These are phyloP conservation scores for Thalassiosira livingstoniorum DNA, from an alignment of 352 stramenopile genomes.

Conservation along the genomic window DNA sequence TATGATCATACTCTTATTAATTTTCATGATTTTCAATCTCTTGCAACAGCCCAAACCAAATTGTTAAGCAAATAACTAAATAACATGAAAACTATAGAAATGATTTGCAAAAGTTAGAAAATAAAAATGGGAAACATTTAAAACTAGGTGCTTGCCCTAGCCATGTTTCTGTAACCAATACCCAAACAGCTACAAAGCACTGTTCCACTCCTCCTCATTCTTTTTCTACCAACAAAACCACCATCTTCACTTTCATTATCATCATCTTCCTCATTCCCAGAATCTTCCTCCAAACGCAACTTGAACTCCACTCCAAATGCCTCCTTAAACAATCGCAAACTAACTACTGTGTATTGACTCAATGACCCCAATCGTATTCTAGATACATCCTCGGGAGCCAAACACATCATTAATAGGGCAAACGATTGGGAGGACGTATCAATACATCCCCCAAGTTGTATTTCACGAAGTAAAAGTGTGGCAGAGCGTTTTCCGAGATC, in stretches of 20 bases:
- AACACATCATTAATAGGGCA: constrained; percentile 96
- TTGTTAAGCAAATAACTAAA: no score
- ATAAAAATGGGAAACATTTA: constrained; percentile 1
- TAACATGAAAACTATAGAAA: neutral
- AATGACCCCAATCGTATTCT: constrained; percentile 80
- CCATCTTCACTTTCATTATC: constrained; percentile 11
- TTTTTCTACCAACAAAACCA: constrained; percentile 13
- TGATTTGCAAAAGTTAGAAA: neutral
- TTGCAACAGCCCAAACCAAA: no score
- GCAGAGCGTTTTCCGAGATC: constrained; percentile 94
- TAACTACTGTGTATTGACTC: constrained; percentile 79
- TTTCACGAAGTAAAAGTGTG: constrained; percentile 96
- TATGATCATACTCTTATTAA: no score
- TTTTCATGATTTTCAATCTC: no score
- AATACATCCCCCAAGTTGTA: constrained; percentile 88
- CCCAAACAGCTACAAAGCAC: constrained; percentile 84
- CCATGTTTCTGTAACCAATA: constrained; percentile 85
- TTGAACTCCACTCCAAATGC: constrained; percentile 86
- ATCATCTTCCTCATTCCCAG: constrained; percentile 7
- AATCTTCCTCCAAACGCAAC: constrained; percentile 68
- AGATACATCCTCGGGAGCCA: constrained; percentile 97
- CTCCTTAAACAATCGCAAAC: constrained; percentile 80
- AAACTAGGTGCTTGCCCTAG: constrained; percentile 76
- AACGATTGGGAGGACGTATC: constrained; percentile 96
- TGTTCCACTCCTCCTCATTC: constrained; percentile 53